Base-by-base conservation (phyloP, 2,329 filamentous ascomycete genomes). In the Metarhizium robertsii region DNA sequence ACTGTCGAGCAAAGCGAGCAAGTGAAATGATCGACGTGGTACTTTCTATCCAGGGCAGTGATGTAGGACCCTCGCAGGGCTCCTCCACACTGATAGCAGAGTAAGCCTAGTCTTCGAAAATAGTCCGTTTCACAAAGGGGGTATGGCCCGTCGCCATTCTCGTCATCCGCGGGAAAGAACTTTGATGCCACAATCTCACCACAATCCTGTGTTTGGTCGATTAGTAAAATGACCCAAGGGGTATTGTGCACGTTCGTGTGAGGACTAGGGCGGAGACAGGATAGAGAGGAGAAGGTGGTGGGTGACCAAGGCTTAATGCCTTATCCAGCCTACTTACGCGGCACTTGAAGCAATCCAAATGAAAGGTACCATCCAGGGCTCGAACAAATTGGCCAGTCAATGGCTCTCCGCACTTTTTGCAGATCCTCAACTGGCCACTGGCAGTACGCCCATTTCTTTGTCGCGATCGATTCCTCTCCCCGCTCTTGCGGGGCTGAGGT, bases 1-100 rank as follows among this genome's bases (percentile, higher is more conserved):
- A 97, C 88, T 1, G 94, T 97, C 4, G 92, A 88, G 68, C 94
- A 99, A 36, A 96, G 85, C 11, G 92, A 97, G 73, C 94, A 99
- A 42, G 94, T 99, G 67, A 99, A 99, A 73, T 99, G 94, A 70
- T 97, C 92, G 62, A 99, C 95, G 72, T 96, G 94, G 71, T 99
- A 99, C 75, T 99, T 99, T 65, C 90, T 89, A 63, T 99, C 94
- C 54, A 99, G 80, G 3, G 94, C 94, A 16, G 94, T 99, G 67
- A 99, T 99, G 73, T 99, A 99, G 4, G 94, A 97, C 50, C 94
- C 94, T 59, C 94, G 87, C 20, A 99, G 80, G 50, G 94, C 94
- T 57, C 91, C 90, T 61, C 91, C 90, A 69, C 94, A 99, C 60
- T 94, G 86, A 70, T 88, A 88, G 71, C 94, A 99, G 47, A 99